A percentile compares a stretch with the other conserved stretches of the same genome.
phyloP scores from a whole-genome alignment of 208 protist species.

The Acanthamoeba royreba region DNA sequence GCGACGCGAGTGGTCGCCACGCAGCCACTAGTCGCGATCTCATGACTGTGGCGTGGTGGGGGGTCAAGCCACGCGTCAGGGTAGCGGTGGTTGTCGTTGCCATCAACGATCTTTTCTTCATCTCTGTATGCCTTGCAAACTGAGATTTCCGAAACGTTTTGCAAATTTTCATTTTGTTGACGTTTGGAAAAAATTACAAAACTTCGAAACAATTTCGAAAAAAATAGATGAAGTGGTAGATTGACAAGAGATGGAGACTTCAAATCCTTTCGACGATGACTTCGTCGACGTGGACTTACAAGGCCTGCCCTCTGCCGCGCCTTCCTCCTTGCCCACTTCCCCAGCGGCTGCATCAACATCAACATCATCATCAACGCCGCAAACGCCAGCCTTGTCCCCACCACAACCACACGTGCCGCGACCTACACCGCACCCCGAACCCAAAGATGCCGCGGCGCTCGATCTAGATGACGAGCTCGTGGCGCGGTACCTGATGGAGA shows the following conservation, averaged over 20 bases:
- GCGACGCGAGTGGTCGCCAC: too few species aligned
- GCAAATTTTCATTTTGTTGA: too few species aligned
- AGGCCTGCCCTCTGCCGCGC: neutral
- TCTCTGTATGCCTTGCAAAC: too few species aligned
- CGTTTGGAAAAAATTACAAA: too few species aligned
- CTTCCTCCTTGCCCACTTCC: neutral
- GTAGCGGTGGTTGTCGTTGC: too few species aligned
- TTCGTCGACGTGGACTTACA: neutral
- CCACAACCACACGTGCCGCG: neutral
- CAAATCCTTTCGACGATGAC: neutral
- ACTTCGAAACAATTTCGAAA: neutral
- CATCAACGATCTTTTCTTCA: too few species aligned
- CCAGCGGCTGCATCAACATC: neutral
- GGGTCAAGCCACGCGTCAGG: too few species aligned
- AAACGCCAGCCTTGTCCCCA: too few species aligned
- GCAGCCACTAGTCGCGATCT: too few species aligned
- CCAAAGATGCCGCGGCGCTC: neutral
- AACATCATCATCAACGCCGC: too few species aligned
- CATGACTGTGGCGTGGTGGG: too few species aligned
- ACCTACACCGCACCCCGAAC: neutral
- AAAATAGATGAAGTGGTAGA: neutral
- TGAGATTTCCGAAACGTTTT: too few species aligned
- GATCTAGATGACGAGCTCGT: neutral
- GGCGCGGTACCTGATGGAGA: neutral
- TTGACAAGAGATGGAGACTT: neutral